Base-by-base conservation (phyloP, 169 alveolate species). In the Babesia gibsoni region DNA sequence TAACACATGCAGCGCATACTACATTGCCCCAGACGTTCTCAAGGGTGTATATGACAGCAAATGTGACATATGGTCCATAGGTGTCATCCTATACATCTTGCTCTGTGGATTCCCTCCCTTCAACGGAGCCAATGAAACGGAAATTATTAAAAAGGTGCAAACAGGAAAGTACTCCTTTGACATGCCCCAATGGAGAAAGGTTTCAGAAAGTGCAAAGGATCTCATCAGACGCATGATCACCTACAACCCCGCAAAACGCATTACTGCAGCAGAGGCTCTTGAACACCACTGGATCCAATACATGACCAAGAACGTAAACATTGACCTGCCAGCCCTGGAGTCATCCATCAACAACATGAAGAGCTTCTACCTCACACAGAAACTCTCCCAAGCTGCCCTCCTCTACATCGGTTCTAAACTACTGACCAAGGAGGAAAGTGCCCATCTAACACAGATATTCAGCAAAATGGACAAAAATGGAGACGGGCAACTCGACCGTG, bases 91-190 rank as follows among this genome's bases (percentile, higher is more conserved):
- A 16, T 93, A 93, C 73, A 92, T 93, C 35, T 85, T 93, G 12
- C 90, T 93, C 5, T 90, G 93, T 30, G 96, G 96, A 4, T 90
- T 89, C 73, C 97, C 97, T 5, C 97, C 97, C 4, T 94, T 94
- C 72, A 84, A 88, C 57, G 97, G 97, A 9, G 82, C 85, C 30
- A 83, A 88, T 50, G 96, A 93, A 41, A 84, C 90, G 27, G 97
- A 91, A 59, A 91, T 91, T 49, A 75, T 92, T 64, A 90, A 91
- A 58, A 90, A 90, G 56, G 96, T 92, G 2, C 94, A 85, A 49
- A 84, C 93, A 25, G 96, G 96, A 10, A 89, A 91, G 68, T 84
- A 59, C 59, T 65, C 90, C n/a, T 90, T 65, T 54, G 92, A 67
- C 45, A 49, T 74, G 67, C 90, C 84, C 72, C 94, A 81, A 57